phyloP scores from a whole-genome alignment of 2,329 filamentous ascomycete genomes.

The Helicocarpus griseus region DNA sequence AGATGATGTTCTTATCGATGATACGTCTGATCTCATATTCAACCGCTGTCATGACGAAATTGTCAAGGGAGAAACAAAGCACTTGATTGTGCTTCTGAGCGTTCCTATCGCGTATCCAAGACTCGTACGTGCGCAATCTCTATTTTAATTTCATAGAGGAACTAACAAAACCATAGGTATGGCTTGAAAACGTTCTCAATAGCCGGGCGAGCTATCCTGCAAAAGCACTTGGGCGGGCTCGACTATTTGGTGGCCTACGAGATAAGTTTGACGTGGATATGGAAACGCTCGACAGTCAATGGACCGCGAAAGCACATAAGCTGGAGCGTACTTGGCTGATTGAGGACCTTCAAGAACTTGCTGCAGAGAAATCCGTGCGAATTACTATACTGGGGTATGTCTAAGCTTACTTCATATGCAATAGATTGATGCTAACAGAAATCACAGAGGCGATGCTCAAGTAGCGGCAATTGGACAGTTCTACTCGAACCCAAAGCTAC shows the following conservation, averaged over 20 bases:
- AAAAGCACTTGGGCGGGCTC: slow-evolving; percentile 76
- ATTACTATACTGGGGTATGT: slow-evolving; percentile 71
- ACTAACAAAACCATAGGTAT: slow-evolving; percentile 40
- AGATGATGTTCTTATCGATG: slow-evolving; percentile 67
- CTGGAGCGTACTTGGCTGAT: slow-evolving; percentile 77
- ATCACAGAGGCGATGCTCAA: slow-evolving; percentile 74
- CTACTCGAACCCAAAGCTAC: slow-evolving; percentile 78
- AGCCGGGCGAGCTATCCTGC: slow-evolving; percentile 79
- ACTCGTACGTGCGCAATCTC: slow-evolving; percentile 48
- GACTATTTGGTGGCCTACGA: slow-evolving; percentile 66
- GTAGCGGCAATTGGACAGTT: slow-evolving; percentile 88
- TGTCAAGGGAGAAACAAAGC: slow-evolving; percentile 72
- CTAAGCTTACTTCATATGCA: slow-evolving; percentile 11
- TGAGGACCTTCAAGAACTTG: slow-evolving; percentile 84
- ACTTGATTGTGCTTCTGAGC: slow-evolving; percentile 77
- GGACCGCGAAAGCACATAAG: slow-evolving; percentile 94
- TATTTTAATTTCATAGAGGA: slow-evolving; percentile 2
- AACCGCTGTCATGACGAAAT: slow-evolving; percentile 77
- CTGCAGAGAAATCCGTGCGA: slow-evolving; percentile 82
- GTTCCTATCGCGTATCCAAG: slow-evolving; percentile 76
- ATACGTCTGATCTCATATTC: slow-evolving; percentile 79
- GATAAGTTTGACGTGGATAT: slow-evolving; percentile 88
- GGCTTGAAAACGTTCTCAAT: slow-evolving; percentile 61
- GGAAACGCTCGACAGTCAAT: slow-evolving; percentile 91
- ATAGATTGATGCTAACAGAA: slow-evolving; percentile 12